Evolutionary conservation across 192 early-diverging fungal genomes (phyloP), one percentile per base, ranked within the genome.

Genomic region (Coemansia guatemalensis): DNA sequence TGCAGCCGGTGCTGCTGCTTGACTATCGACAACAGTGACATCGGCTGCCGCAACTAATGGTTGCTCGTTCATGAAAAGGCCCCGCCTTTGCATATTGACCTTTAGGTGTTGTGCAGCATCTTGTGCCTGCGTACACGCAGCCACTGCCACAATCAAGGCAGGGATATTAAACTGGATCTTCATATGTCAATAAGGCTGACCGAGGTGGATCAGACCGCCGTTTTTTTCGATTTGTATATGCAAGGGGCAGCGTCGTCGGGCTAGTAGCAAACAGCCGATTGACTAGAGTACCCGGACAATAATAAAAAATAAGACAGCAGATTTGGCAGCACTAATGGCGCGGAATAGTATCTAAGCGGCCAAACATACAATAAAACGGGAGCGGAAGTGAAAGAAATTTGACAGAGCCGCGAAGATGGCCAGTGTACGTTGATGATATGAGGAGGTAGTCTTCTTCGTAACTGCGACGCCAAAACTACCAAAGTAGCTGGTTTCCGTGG

Each of bases 161-260:
- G 75, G 67, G 23, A 73, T 39, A n/a, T 55, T 72, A 51, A 71
- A 47, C 62, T 72, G 63, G 53, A 73, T 21, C 52, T 73, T 72
- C 75, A 78, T 78, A 23, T 21, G 59, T 54, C 56, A 53, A n/a
- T 24, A 25, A 14, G 17, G 21, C n/a, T n/a, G n/a, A n/a, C n/a
- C n/a, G n/a, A n/a, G n/a, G n/a, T n/a, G n/a, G n/a, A n/a, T n/a
- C n/a, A n/a, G n/a, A n/a, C n/a, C n/a, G n/a, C n/a, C n/a, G n/a
- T n/a, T n/a, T n/a, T n/a, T n/a, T n/a, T n/a, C n/a, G n/a, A n/a
- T n/a, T n/a, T n/a, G n/a, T n/a, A n/a, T n/a, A n/a, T n/a, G n/a
- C n/a, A n/a, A n/a, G n/a, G n/a, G n/a, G n/a, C n/a, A n/a, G n/a
- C n/a, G n/a, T n/a, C n/a, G n/a, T n/a, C n/a, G n/a, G n/a, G n/a